Evolutionary conservation across 2,329 filamentous ascomycete species (phyloP).

Genomic region (Cytospora paraplurivora): DNA sequence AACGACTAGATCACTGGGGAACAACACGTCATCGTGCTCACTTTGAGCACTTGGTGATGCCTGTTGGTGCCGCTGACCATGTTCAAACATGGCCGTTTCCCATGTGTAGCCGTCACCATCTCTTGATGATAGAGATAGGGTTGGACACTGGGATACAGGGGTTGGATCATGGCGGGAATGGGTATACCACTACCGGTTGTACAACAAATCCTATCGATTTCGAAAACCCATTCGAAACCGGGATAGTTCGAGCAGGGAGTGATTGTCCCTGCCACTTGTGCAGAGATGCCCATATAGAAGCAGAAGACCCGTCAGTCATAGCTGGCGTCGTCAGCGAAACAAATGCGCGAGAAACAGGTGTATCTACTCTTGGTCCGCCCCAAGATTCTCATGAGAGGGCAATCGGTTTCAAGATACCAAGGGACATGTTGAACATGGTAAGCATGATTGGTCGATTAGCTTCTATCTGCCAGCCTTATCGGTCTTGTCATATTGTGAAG

Average conservation of each 20-base stretch:
- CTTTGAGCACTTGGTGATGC: not conserved
- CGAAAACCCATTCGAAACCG: constrained; percentile 1
- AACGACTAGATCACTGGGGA: not conserved
- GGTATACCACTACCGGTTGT: constrained; percentile 7
- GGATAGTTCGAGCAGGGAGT: constrained; percentile 11
- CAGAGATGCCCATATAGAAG: constrained; percentile 3
- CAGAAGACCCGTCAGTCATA: not conserved
- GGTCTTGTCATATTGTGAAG: not conserved
- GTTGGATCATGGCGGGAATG: not conserved
- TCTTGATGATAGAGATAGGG: not conserved
- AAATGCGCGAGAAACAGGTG: not conserved
- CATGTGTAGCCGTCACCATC: not conserved
- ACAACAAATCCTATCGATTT: constrained; percentile 12
- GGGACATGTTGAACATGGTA: too few species aligned
- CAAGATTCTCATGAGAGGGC: not conserved
- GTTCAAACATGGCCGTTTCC: not conserved
- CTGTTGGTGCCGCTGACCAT: not conserved
- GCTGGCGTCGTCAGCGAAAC: constrained; percentile 16
- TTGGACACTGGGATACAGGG: not conserved
- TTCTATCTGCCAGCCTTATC: too few species aligned
- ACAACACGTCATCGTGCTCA: not conserved
- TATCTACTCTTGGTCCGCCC: constrained; percentile 2
- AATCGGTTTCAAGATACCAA: too few species aligned
- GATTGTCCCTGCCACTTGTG: not conserved
- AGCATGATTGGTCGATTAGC: too few species aligned